phyloP scores from a whole-genome alignment of 2,329 filamentous ascomycete genomes.

The Kalaharituber pfeilii region DNA sequence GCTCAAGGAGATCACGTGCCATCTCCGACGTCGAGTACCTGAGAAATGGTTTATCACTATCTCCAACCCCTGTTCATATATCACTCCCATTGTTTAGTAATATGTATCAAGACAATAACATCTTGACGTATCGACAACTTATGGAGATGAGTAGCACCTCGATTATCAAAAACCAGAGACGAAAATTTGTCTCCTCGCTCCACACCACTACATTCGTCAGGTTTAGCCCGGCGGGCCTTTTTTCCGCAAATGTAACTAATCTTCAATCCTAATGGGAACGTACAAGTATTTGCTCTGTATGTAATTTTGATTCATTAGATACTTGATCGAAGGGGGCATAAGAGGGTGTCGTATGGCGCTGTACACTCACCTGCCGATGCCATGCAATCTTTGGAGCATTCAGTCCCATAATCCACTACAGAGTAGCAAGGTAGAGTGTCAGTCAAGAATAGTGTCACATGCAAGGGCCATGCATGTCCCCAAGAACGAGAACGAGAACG shows the following conservation, averaged over 20 bases:
- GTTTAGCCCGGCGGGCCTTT: too few species aligned
- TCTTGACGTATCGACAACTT: neutral
- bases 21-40: constrained; percentile 73
- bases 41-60: constrained; percentile 56
- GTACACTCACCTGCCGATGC: constrained; percentile 13
- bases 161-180: constrained; percentile 63
- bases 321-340: too few species aligned
- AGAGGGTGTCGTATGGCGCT: too few species aligned
- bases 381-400: constrained; percentile 18
- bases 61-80: constrained; percentile 41
- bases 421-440: too few species aligned
- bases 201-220: constrained; percentile 51
- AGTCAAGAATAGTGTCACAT: too few species aligned
- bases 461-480: too few species aligned
- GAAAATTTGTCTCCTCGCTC: constrained; percentile 48
- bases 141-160: constrained; percentile 35
- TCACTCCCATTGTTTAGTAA: neutral
- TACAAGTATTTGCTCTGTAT: neutral
- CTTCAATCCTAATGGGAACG: too few species aligned
- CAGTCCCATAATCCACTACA: constrained; percentile 20
- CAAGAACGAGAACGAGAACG: neutral
- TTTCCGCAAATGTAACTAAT: too few species aligned
- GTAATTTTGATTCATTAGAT: too few species aligned
- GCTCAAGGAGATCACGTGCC: constrained; percentile 51
- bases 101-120: too few species aligned